Evolutionary conservation across 1,139 yeast species (phyloP), one percentile per base, ranked within the genome.

Genomic region (Taiozyma onychis): DNA sequence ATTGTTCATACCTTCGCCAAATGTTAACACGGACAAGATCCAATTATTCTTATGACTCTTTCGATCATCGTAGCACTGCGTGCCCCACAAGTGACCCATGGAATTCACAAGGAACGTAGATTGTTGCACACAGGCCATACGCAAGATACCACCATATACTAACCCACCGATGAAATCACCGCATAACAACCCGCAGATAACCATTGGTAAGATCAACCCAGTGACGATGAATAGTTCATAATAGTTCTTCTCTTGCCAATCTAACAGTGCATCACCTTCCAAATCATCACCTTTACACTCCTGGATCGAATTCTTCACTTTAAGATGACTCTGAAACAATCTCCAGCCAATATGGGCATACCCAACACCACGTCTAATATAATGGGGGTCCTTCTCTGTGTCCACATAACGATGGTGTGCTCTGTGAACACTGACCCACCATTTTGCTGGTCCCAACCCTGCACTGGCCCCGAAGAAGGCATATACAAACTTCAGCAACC

Each of bases 331-430:
- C 52, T 75, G 76, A 45, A 77, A 67, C 24, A 83, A 59, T 52
- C 81, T 68, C 86, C 88, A 83, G 1, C 88, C 88, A 64, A 80
- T 70, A 63, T 83, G 88, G 46, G 82, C 77, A 75, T 77, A 82
- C 46, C 70, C 62, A 44, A 79, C 71, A 8, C 87, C 88, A 54
- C 80, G 71, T 59, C 81, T 76, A 39, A 58, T 64, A 62, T 78
- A 78, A 59, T 82, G 84, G 0, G 91, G 90, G 62, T 85, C 90
- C 44, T 73, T 70, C 51, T 83, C 88, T 0, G 86, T 80, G 56
- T 83, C 88, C 56, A 86, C 60, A 73, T 80, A 81, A 50, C 83
- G 77, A 60, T 85, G 90, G 63, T 85, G 90, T 0, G 87, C 87
- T 48, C 87, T 66, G 65, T 85, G 91, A 39, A 82, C 69, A 0